These are phyloP conservation scores for Leptographium galeiforme DNA, from an alignment of 2,329 filamentous ascomycete genomes.

Conservation along the genomic window DNA sequence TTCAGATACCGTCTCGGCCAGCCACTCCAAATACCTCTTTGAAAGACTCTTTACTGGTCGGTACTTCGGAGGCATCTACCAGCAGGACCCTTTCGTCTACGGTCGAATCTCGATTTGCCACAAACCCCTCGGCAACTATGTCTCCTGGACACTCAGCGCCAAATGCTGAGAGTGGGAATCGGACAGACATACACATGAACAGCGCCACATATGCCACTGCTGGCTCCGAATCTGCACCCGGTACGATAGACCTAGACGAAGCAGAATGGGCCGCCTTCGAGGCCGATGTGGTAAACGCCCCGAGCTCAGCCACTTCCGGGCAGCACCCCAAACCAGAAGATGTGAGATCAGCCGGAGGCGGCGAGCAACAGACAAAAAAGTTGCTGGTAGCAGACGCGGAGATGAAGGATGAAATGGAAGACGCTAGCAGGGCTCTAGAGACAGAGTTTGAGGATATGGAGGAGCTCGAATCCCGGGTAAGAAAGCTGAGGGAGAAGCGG, in stretches of 20 bases:
- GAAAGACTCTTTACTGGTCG: background rate
- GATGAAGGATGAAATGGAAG: conserved; percentile 57
- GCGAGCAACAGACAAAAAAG: background rate
- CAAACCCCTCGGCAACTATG: no score
- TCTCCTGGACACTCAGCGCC: no score
- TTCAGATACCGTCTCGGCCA: conserved; percentile 50
- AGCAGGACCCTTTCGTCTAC: background rate
- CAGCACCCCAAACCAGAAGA: background rate
- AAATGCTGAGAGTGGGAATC: background rate
- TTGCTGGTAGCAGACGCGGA: conserved; percentile 13
- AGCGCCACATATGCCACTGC: background rate
- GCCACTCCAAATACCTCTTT: conserved; percentile 34
- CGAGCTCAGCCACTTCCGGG: conserved; percentile 13
- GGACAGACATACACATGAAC: background rate
- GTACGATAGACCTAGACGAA: conserved; percentile 41
- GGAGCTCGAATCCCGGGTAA: conserved; percentile 58
- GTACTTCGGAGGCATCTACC: background rate
- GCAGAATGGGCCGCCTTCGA: conserved; percentile 81
- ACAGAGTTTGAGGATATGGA: conserved; percentile 77
- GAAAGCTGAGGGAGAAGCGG: conserved; percentile 53
- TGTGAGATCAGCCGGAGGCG: background rate
- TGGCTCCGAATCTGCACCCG: background rate
- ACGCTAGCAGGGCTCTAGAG: conserved; percentile 59
- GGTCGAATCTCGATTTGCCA: no score
- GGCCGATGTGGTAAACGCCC: conserved; percentile 52